Evolutionary conservation across 2,329 filamentous ascomycete species (phyloP), one percentile per base, ranked within the genome.

Genomic region (Arachnomyces sp.): DNA sequence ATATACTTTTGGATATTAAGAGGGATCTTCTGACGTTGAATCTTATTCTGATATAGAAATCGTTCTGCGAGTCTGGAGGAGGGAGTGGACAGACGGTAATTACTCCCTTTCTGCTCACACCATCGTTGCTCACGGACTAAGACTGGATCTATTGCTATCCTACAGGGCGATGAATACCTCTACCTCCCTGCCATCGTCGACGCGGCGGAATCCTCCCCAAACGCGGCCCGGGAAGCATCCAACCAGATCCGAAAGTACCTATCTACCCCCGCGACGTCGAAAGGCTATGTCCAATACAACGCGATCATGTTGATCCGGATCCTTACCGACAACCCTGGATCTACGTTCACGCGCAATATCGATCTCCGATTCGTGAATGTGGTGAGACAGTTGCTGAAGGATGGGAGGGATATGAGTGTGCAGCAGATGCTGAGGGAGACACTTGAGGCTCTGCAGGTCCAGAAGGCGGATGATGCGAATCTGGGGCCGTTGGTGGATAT

Each of bases 301-400:
- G 83, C 87, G 47, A 80, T 96, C 55, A 96, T 96, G 92, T 76
- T 98, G 41, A 73, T 93, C 51, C 82, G 90, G 46, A 98, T 98
- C 55, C 70, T 98, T 49, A 74, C 81, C 51, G 89, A 96, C 61
- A 95, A 98, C 59, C 92, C 92, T 0, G 90, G 90, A 20, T 74
- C 76, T 39, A 87, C 80, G 2, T 98, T 98, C 56, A 94, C 90
- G n/a, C 77, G 84, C 50, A 89, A 94, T 59, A 64, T 96, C 31
- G 89, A 95, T 62, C 74, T 81, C 56, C 86, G 86, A 54, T 96
- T 95, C 56, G 77, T 84, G 39, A 74, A 82, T 31, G 79, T 79
- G 1, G 66, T 84, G 12, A 90, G 89, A 64, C 76, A 84, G 31
- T 64, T 94, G 43, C 69, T 96, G 46, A 77, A 81, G 47, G 70